Evolutionary conservation across 495 filamentous ascomycete genomes (phyloP).

Genomic region (Immersiella caudata): DNA sequence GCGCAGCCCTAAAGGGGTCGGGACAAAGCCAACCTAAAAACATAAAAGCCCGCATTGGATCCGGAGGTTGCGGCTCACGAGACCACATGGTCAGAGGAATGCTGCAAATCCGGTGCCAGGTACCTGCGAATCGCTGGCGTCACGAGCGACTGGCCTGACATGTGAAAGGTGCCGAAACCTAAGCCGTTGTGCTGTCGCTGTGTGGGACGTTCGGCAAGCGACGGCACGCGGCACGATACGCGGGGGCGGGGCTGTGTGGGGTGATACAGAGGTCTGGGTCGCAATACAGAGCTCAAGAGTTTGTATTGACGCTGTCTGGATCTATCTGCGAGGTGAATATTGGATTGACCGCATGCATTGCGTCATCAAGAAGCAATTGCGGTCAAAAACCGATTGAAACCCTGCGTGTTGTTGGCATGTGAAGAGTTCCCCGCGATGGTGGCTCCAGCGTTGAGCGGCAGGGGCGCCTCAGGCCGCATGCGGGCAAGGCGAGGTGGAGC

Average conservation of each 20-base stretch:
- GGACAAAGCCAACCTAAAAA: conserved; percentile 1
- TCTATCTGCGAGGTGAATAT: not conserved
- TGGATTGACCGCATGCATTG: not conserved
- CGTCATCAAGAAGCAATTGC: not conserved
- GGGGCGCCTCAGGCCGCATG: not conserved
- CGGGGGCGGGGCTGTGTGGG: not conserved
- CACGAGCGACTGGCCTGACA: conserved; percentile 6
- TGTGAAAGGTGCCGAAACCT: conserved; percentile 1
- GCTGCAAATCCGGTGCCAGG: not conserved
- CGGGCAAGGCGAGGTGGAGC: not conserved
- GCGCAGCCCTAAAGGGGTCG: not conserved
- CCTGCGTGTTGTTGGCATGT: not conserved
- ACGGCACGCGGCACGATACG: not conserved
- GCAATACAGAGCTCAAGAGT: not conserved
- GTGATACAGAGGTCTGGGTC: not conserved
- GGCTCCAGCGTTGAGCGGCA: not conserved
- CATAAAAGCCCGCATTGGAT: conserved; percentile 12
- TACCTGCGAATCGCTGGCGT: conserved; percentile 3
- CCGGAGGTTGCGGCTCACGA: conserved; percentile 17
- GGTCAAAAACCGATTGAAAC: not conserved
- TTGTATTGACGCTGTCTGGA: not conserved
- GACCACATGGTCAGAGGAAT: conserved; percentile 20
- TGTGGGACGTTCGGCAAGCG: not conserved
- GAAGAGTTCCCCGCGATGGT: not conserved
- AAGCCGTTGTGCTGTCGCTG: not conserved